A percentile compares a stretch with the other conserved stretches of the same genome.
Evolutionary conservation across 2,329 filamentous ascomycete species (phyloP).

Genomic region (Aspergillus ochraceus): DNA sequence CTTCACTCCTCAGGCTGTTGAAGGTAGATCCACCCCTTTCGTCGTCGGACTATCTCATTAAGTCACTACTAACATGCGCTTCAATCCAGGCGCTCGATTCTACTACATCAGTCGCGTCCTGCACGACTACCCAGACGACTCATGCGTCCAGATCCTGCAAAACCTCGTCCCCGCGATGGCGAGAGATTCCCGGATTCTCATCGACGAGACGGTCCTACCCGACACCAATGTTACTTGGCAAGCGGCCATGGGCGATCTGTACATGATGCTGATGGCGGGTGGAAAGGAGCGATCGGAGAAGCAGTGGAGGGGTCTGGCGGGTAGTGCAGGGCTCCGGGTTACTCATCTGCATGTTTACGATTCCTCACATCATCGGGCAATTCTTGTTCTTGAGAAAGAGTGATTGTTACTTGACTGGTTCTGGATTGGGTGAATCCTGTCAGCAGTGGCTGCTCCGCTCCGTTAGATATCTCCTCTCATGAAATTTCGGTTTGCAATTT

Average conservation of each 20-base stretch:
- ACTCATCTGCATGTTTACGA: neutral
- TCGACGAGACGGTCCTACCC: constrained; percentile 11
- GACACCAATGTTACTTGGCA: neutral
- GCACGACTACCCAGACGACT: constrained; percentile 9
- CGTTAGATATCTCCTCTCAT: too few species aligned
- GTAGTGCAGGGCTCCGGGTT: neutral
- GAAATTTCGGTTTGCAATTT: too few species aligned
- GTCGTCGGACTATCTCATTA: neutral
- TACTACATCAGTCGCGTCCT: constrained; percentile 13
- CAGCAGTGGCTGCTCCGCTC: too few species aligned
- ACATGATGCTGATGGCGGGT: constrained; percentile 5
- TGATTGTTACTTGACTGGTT: neutral
- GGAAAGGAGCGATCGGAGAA: neutral
- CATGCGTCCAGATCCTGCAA: constrained; percentile 9
- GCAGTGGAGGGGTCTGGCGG: neutral
- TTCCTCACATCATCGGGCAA: neutral
- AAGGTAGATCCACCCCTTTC: neutral
- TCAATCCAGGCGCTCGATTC: constrained; percentile 6
- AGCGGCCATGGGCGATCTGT: constrained; percentile 1
- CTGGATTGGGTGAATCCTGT: too few species aligned
- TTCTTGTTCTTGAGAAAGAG: neutral
- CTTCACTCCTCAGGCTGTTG: constrained; percentile 8
- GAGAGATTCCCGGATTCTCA: constrained; percentile 1
- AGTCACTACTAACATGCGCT: neutral
- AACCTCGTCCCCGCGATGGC: constrained; percentile 13